A percentile compares a stretch with the other conserved stretches of the same genome.
phyloP scores from a whole-genome alignment of 257 asterid species.

The Solanum chiquidenum region DNA sequence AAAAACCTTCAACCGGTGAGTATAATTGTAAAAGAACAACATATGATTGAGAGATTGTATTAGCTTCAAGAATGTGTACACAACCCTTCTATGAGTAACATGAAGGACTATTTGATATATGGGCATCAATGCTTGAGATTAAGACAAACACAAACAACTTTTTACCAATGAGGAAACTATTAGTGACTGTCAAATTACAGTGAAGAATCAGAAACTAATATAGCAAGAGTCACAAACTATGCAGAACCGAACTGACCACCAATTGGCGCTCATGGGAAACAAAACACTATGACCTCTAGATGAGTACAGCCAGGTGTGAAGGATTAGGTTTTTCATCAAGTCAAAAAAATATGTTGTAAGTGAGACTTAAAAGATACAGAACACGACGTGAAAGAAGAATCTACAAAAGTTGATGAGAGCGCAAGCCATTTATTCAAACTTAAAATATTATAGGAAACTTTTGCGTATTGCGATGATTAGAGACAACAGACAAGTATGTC shows the following conservation, averaged over 20 bases:
- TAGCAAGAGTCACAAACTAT: background rate
- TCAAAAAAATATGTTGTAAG: background rate
- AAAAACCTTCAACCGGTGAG: background rate
- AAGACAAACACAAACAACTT: background rate
- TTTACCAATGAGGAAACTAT: background rate
- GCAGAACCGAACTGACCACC: background rate
- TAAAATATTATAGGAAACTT: background rate
- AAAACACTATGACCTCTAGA: background rate
- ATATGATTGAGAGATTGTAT: background rate
- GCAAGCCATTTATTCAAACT: background rate
- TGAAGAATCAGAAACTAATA: background rate
- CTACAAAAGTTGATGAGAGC: background rate
- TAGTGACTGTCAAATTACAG: background rate
- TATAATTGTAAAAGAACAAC: background rate
- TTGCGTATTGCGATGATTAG: background rate
- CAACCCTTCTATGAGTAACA: background rate
- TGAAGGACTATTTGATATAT: background rate
- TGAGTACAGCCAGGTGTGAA: background rate
- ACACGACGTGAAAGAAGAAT: background rate
- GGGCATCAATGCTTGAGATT: background rate
- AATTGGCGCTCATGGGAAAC: background rate
- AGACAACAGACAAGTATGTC: background rate
- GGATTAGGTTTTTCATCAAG: background rate
- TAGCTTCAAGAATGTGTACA: background rate
- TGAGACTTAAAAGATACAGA: background rate